Conservation (phyloP, 2,329 filamentous ascomycete species). For the Dryadomyces sulphureus region DNA sequence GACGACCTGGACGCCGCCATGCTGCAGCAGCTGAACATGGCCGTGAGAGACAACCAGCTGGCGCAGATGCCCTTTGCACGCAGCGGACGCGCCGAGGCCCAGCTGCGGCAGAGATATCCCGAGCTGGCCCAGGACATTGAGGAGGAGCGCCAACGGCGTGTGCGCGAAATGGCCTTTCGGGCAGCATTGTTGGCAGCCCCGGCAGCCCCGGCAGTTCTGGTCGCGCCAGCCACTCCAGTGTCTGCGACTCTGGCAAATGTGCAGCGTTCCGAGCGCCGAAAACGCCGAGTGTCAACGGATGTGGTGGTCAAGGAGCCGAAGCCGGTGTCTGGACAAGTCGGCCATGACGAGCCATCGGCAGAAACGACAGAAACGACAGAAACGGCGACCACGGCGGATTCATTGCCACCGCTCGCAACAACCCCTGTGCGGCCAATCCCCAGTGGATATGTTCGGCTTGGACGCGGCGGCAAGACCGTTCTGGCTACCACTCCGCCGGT, state of each 20-base stretch:
- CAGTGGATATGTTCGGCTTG: neutral
- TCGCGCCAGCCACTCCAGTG: too few relatives aligned
- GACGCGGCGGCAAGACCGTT: neutral
- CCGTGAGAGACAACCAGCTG: conserved; percentile 72
- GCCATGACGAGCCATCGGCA: neutral
- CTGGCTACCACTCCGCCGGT: neutral
- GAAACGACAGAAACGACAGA: too few relatives aligned
- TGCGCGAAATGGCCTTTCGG: conserved; percentile 59
- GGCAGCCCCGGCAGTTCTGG: too few relatives aligned
- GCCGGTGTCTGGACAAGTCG: neutral
- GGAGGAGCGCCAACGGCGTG: conserved; percentile 52
- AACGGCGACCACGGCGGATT: too few relatives aligned
- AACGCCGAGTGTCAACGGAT: too few relatives aligned
- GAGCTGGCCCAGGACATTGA: conserved; percentile 49
- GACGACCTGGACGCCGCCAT: conserved; percentile 73
- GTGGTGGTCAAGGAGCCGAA: neutral
- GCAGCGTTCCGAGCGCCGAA: too few relatives aligned
- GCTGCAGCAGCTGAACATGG: conserved; percentile 46
- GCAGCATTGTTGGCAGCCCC: neutral
- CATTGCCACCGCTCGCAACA: neutral
- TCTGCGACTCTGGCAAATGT: too few relatives aligned
- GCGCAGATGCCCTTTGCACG: conserved; percentile 62
- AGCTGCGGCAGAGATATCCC: conserved; percentile 50
- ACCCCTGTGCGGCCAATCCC: neutral
- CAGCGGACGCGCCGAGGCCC: conserved; percentile 54